Evolutionary conservation across 2,329 filamentous ascomycete species (phyloP).

Genomic region (Nothophoma quercina): DNA sequence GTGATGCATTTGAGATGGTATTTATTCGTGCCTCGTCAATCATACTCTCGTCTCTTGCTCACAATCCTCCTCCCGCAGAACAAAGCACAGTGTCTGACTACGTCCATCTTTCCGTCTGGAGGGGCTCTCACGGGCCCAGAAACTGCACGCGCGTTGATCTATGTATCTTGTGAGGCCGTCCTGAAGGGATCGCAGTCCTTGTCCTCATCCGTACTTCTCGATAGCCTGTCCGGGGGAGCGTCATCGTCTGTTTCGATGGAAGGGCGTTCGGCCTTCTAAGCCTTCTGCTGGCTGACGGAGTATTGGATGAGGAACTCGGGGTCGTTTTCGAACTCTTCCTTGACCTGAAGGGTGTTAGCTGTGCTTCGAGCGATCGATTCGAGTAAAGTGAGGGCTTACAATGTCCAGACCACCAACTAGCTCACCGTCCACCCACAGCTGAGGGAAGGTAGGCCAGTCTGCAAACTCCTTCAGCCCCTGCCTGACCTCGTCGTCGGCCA

Average conservation of each 20-base stretch:
- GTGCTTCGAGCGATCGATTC: neutral
- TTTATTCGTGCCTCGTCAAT: too few species aligned
- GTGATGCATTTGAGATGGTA: too few species aligned
- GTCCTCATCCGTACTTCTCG: neutral
- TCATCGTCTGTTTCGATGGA: too few species aligned
- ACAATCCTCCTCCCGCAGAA: too few species aligned
- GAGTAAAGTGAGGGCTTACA: slow-evolving; percentile 66
- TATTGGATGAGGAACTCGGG: slow-evolving; percentile 82
- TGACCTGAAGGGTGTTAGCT: slow-evolving; percentile 68
- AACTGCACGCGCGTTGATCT: too few species aligned
- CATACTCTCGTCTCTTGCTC: too few species aligned
- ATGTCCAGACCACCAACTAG: slow-evolving; percentile 95
- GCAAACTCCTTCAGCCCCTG: slow-evolving; percentile 96
- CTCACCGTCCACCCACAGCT: slow-evolving; percentile 90
- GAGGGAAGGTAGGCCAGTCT: slow-evolving; percentile 98
- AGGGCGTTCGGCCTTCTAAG: too few species aligned
- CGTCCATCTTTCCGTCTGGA: too few species aligned
- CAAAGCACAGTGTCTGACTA: too few species aligned
- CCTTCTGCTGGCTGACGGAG: slow-evolving; percentile 51
- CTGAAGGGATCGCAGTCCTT: too few species aligned
- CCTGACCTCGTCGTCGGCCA: slow-evolving; percentile 95
- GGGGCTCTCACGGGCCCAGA: too few species aligned
- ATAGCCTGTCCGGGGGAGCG: neutral
- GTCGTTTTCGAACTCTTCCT: slow-evolving; percentile 88
- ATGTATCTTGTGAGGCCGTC: too few species aligned